Percentiles rank a stretch among this genome's conserved stretches.
Conservation (phyloP, 2,329 filamentous ascomycete species). For the Apiospora marii region DNA sequence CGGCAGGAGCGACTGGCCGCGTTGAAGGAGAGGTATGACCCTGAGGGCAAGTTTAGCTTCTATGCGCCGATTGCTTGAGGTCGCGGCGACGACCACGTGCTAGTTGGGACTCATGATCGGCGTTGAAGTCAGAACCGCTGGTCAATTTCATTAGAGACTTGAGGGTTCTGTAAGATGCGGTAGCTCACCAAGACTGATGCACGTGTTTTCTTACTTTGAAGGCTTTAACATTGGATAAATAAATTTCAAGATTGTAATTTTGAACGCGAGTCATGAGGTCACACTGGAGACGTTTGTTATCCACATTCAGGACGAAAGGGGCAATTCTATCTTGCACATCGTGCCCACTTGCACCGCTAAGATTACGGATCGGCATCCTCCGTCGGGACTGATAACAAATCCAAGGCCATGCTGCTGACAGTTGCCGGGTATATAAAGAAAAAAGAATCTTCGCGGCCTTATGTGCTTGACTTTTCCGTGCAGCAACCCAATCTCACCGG, state of each 20-base stretch:
- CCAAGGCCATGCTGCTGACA: background rate
- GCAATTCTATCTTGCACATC: background rate
- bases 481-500: background rate
- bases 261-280: background rate
- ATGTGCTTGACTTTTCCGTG: no score
- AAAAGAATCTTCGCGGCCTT: no score
- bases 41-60: slow-evolving; percentile 37
- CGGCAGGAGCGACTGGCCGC: slow-evolving; percentile 51
- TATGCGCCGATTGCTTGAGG: slow-evolving; percentile 24
- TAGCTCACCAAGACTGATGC: background rate
- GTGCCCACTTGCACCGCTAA: background rate
- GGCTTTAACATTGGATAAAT: background rate
- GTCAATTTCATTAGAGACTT: no score
- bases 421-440: background rate
- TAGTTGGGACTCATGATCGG: background rate
- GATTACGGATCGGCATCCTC: background rate
- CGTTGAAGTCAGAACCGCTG: no score
- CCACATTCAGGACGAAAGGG: background rate
- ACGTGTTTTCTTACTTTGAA: background rate
- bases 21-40: slow-evolving; percentile 60
- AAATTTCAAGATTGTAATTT: background rate
- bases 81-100: rapidly evolving
- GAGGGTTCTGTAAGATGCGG: background rate
- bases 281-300: background rate
- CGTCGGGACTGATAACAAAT: background rate